Evolutionary conservation across 1,139 yeast species (phyloP).

Genomic region (Kodamaea arcana): DNA sequence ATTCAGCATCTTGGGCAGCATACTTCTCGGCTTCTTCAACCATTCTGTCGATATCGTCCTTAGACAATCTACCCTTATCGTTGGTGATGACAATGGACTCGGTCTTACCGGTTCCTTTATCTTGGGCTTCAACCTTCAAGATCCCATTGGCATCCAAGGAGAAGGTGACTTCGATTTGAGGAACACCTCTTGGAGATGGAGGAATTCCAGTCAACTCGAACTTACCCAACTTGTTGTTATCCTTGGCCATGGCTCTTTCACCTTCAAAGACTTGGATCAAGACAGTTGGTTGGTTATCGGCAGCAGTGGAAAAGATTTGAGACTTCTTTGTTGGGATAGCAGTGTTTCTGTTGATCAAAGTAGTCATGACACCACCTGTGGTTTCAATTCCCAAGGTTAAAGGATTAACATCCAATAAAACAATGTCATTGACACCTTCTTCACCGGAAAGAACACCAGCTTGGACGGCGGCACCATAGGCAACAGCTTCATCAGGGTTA

Average conservation of each 20-base stretch:
- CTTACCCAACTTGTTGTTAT: constrained; percentile 43
- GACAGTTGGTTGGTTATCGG: constrained; percentile 47
- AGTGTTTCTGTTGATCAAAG: constrained; percentile 45
- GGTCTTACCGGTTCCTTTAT: constrained; percentile 61
- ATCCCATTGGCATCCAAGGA: constrained; percentile 48
- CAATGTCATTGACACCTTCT: constrained; percentile 48
- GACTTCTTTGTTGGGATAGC: constrained; percentile 48
- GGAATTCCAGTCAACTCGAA: constrained; percentile 47
- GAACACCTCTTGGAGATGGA: constrained; percentile 50
- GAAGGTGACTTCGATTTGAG: constrained; percentile 47
- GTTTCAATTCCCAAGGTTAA: constrained; percentile 49
- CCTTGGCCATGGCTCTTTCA: constrained; percentile 47
- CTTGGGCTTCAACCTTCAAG: constrained; percentile 44
- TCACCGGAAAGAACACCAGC: constrained; percentile 91
- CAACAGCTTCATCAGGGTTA: constrained; percentile 78
- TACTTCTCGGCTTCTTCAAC: constrained; percentile 90
- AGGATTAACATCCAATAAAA: constrained; percentile 47
- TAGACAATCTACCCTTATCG: constrained; percentile 94
- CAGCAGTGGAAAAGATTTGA: constrained; percentile 46
- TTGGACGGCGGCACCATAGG: constrained; percentile 62
- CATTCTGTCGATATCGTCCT: constrained; percentile 91
- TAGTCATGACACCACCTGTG: constrained; percentile 48
- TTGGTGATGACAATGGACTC: constrained; percentile 92
- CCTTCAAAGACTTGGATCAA: constrained; percentile 47
- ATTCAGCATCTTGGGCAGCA: constrained; percentile 81